These are phyloP conservation scores for Solanum appendiculatum DNA, from an alignment of 257 asterid genomes.

Conservation along the genomic window DNA sequence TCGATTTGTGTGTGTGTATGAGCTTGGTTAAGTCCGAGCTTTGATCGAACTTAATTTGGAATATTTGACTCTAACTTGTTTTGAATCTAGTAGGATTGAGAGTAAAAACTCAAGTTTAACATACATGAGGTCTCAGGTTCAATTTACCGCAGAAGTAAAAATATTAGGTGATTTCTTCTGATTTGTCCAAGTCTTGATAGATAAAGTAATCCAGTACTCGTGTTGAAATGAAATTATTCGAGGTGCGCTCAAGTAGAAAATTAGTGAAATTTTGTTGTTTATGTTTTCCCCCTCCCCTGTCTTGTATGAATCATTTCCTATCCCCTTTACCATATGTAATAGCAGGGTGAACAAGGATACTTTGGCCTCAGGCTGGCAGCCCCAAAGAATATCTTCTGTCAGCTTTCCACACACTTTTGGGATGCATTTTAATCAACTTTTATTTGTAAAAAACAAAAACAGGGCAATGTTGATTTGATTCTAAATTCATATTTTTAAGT, in stretches of 20 bases:
- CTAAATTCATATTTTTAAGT: background rate
- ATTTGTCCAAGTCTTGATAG: background rate
- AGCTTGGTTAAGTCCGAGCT: background rate
- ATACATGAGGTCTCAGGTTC: background rate
- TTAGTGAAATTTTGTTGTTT: background rate
- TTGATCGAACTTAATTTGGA: background rate
- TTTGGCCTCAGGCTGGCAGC: background rate
- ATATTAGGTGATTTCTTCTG: background rate
- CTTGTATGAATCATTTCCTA: background rate
- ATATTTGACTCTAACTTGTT: background rate
- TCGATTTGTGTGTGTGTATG: background rate
- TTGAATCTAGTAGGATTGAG: background rate
- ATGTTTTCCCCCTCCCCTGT: background rate
- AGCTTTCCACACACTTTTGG: background rate
- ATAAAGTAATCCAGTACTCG: too few species aligned
- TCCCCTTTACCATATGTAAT: background rate
- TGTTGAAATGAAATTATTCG: too few species aligned
- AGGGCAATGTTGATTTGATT: background rate
- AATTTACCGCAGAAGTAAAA: background rate
- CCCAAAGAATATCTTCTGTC: background rate
- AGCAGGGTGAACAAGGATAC: background rate
- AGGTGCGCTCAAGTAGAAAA: background rate
- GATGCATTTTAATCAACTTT: background rate
- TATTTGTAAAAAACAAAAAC: background rate
- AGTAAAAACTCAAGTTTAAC: background rate